Base-by-base conservation (phyloP, 2,329 filamentous ascomycete genomes). In the Fusarium annulatum region DNA sequence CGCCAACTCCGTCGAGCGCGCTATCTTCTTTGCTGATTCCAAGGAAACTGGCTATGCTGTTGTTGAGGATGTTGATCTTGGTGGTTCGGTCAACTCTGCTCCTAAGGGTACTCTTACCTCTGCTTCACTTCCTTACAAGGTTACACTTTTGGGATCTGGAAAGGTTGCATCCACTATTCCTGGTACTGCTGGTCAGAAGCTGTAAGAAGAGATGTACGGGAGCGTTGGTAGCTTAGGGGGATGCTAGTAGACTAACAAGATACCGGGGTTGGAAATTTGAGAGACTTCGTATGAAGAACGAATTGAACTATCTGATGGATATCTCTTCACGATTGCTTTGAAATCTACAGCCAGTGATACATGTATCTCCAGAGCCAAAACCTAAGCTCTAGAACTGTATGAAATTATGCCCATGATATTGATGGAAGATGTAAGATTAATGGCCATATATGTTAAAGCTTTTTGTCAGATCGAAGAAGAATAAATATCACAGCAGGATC, bases 101-200 rank as follows among this genome's bases (percentile, higher is more conserved):
- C 84, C 85, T 4, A 77, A 81, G 56, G 87, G 88, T 18, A 88
- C 84, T 10, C 80, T 90, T n/a, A 86, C 81, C 53, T 82, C 81
- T n/a, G 82, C 88, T 23, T 85, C 85, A 1, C 89, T 91, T 77
- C 78, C 80, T 28, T 90, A 91, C 80, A 83, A 80, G 30, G 80
- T 86, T 69, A 68, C 67, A 11, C 62, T 74, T 8, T 78, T 90
- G 46, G 88, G 87, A 5, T 85, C 85, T 1, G 79, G 66, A 19
- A 85, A 81, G 38, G 85, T 89, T 45, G 83, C 85, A 75, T 79
- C 75, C 26, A 80, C 82, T 15, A 84, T 89, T 41, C 76, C 78
- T 7, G 76, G 76, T 21, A 81, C 72, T 30, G 84, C 84, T 33
- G 84, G 84, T 8, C 82, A 84, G 79, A 84, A 59, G 51, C 62